Evolutionary conservation across 164 flowering plant species (phyloP).

Genomic region (Cinnamomum micranthum): DNA sequence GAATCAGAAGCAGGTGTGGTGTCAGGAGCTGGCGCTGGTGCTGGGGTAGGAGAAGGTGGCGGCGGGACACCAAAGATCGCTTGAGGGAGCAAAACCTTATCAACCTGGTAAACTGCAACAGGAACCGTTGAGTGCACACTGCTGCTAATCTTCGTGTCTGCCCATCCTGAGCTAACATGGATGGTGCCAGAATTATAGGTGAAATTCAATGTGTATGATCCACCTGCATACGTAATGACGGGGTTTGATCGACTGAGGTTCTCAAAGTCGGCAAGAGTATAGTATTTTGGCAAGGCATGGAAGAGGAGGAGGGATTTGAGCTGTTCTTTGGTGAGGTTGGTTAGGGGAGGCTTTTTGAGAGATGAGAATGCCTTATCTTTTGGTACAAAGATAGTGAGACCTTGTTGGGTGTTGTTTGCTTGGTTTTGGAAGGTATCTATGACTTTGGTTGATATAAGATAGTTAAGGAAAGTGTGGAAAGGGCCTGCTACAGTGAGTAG

Average conservation of each 20-base stretch:
- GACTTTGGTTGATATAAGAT: conserved; percentile 60
- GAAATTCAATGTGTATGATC: conserved; percentile 53
- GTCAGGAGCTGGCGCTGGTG: conserved; percentile 53
- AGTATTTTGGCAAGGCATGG: conserved; percentile 75
- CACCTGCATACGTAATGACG: conserved; percentile 66
- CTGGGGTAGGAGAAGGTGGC: conserved; percentile 73
- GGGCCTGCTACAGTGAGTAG: conserved; percentile 84
- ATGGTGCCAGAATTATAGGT: conserved; percentile 58
- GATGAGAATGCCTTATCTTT: conserved; percentile 64
- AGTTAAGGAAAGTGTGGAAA: conserved; percentile 58
- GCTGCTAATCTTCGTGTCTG: conserved; percentile 60
- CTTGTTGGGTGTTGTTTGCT: conserved; percentile 76
- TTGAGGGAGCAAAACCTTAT: conserved; percentile 72
- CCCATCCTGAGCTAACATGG: conserved; percentile 61
- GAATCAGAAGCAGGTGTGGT: conserved; percentile 45
- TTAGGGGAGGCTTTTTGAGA: conserved; percentile 56
- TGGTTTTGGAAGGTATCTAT: conserved; percentile 79
- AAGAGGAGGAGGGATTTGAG: conserved; percentile 57
- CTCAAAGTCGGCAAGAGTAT: conserved; percentile 67
- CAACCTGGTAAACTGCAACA: conserved; percentile 67
- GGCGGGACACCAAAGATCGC: conserved; percentile 81
- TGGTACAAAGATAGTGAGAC: conserved; percentile 82
- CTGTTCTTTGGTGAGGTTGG: conserved; percentile 70
- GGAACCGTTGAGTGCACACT: conserved; percentile 69
- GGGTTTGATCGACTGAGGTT: conserved; percentile 63